Conservation (phyloP, 1,284 basidiomycete genomes). For the Ceratobasidium sp. region DNA sequence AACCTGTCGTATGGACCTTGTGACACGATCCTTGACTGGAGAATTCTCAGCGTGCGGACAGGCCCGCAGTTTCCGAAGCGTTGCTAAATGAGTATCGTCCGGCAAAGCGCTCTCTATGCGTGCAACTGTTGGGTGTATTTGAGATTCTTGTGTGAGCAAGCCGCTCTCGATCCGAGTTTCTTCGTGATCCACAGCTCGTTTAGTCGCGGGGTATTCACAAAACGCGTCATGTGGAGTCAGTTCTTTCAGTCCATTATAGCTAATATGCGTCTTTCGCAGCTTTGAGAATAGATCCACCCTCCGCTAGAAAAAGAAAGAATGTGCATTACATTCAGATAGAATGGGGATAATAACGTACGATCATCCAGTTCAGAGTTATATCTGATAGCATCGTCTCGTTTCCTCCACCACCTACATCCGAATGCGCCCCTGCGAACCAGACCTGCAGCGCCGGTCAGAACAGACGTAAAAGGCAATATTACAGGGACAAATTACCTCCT, state of each 20-base stretch:
- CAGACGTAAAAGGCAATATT: no score
- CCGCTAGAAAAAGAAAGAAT: not conserved
- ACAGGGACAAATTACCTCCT: no score
- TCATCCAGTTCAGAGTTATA: conserved; percentile 40
- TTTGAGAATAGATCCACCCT: not conserved
- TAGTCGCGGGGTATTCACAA: not conserved
- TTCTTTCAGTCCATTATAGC: not conserved
- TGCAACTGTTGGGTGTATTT: not conserved
- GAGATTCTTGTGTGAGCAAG: not conserved
- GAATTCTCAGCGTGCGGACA: no score
- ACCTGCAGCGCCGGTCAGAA: conserved; percentile 7
- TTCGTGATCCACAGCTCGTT: conserved; percentile 18
- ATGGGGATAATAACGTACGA: not conserved
- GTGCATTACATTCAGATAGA: not conserved
- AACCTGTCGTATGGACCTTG: no score
- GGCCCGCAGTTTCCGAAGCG: not conserved
- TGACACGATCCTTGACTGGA: no score
- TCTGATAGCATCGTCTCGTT: conserved; percentile 30
- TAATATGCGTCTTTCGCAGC: not conserved
- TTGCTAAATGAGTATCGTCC: not conserved
- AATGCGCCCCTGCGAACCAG: conserved; percentile 38
- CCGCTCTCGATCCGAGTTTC: not conserved
- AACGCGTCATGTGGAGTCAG: conserved; percentile 15
- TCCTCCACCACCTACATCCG: conserved; percentile 40
- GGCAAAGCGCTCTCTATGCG: not conserved